Evolutionary conservation across 495 filamentous ascomycete species (phyloP).

Genomic region (Aspergillus steynii): DNA sequence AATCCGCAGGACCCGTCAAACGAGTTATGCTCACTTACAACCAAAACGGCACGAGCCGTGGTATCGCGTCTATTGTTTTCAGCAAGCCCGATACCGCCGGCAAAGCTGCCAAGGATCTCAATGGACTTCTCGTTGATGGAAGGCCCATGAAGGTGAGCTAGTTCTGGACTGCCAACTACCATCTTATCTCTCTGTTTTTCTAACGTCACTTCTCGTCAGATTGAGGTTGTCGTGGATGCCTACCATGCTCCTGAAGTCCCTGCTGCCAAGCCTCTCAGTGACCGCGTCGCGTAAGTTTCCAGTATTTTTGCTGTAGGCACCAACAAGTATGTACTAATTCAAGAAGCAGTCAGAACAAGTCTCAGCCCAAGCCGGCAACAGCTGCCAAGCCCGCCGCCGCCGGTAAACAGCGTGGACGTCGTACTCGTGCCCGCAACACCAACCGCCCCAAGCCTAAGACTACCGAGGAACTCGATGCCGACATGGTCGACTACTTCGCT

Average conservation of each 20-base stretch:
- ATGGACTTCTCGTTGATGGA: constrained; percentile 85
- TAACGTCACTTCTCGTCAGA: constrained; percentile 40
- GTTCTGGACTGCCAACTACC: no score
- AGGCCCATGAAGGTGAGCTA: constrained; percentile 80
- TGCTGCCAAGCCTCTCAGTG: constrained; percentile 72
- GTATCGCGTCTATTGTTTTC: constrained; percentile 82
- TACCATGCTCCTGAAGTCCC: constrained; percentile 65
- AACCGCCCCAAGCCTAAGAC: constrained; percentile 81
- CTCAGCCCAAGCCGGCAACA: constrained; percentile 82
- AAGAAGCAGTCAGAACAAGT: constrained; percentile 59
- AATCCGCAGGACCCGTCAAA: constrained; percentile 87
- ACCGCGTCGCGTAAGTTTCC: constrained; percentile 73
- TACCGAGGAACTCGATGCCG: constrained; percentile 85
- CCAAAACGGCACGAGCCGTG: constrained; percentile 86
- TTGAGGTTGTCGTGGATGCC: constrained; percentile 85
- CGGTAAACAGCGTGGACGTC: constrained; percentile 45
- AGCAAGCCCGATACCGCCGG: constrained; percentile 71
- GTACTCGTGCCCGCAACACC: constrained; percentile 52
- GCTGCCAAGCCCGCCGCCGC: constrained; percentile 57
- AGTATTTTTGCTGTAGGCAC: neutral
- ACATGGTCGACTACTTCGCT: constrained; percentile 89
- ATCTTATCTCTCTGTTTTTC: neutral
- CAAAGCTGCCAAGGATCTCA: constrained; percentile 78
- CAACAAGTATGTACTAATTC: constrained; percentile 16
- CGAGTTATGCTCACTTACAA: constrained; percentile 86